These are phyloP conservation scores for Calycina herbarum DNA, from an alignment of 2,329 filamentous ascomycete species.

Conservation along the genomic window DNA sequence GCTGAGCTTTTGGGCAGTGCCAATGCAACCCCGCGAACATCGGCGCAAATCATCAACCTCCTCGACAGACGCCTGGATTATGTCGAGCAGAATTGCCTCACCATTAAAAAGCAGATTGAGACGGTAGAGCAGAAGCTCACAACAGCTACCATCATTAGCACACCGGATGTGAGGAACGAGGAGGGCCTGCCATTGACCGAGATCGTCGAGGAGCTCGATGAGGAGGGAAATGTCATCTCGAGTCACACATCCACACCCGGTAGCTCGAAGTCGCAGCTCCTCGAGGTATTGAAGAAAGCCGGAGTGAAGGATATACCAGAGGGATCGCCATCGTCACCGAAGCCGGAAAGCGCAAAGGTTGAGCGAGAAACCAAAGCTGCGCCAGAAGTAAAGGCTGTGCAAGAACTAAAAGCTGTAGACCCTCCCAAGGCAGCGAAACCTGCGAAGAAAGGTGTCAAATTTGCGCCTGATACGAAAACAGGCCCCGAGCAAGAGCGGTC, in stretches of 20 bases:
- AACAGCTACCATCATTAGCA: slow-evolving; percentile 58
- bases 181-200: slow-evolving; percentile 79
- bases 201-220: slow-evolving; percentile 89
- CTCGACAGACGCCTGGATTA: slow-evolving; percentile 83
- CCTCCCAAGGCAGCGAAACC: slow-evolving; percentile 18
- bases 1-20: slow-evolving; percentile 45
- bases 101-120: slow-evolving; percentile 68
- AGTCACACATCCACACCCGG: slow-evolving; percentile 67
- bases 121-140: slow-evolving; percentile 68
- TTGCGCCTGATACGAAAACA: slow-evolving; percentile 59
- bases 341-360: background rate
- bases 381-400: background rate
- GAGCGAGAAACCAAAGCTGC: background rate
- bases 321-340: background rate
- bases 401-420: background rate
- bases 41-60: slow-evolving; percentile 64
- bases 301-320: slow-evolving; percentile 20
- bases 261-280: slow-evolving; percentile 63
- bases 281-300: slow-evolving; percentile 75
- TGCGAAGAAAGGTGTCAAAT: slow-evolving; percentile 61
- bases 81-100: slow-evolving; percentile 76
- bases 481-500: slow-evolving; percentile 34
- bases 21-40: slow-evolving; percentile 47
- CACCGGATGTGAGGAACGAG: slow-evolving; percentile 63
- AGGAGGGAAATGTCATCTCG: slow-evolving; percentile 80